These are phyloP conservation scores for Dryas integrifolia DNA, from an alignment of 331 rosid species.

Conservation along the genomic window DNA sequence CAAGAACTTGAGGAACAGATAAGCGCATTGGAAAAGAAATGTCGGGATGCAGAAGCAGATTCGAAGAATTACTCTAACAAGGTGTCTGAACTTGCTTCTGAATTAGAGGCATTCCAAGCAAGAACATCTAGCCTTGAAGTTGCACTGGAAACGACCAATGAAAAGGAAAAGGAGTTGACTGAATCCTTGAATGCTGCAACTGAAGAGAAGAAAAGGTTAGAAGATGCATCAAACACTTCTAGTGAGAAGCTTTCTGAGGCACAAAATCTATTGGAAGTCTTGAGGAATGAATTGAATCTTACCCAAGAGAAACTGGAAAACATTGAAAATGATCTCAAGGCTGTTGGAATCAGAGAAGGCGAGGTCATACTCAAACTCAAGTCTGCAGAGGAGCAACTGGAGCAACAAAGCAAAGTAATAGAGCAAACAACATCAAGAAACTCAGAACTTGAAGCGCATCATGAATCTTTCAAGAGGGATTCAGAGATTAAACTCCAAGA, in stretches of 20 bases:
- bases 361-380: conserved; percentile 59
- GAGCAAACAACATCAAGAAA: conserved; percentile 53
- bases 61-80: conserved; percentile 49
- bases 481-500: conserved; percentile 72
- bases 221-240: conserved; percentile 50
- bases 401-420: conserved; percentile 46
- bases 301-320: conserved; percentile 67
- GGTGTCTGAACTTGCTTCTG: conserved; percentile 52
- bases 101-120: conserved; percentile 71
- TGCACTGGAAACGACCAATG: conserved; percentile 48
- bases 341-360: conserved; percentile 55
- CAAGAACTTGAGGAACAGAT: conserved; percentile 87
- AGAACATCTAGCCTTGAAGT: conserved; percentile 58
- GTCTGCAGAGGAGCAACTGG: conserved; percentile 61
- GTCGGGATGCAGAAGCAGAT: conserved; percentile 50
- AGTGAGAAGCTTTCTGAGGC: conserved; percentile 66
- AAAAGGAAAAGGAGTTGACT: conserved; percentile 59
- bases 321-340: conserved; percentile 58
- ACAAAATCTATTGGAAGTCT: conserved; percentile 60
- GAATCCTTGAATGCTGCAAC: conserved; percentile 51
- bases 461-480: conserved; percentile 62
- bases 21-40: conserved; percentile 58
- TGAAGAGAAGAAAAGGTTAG: conserved; percentile 64
- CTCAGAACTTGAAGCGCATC: conserved; percentile 62
- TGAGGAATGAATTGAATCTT: conserved; percentile 65